Conservation (phyloP, 2,329 filamentous ascomycete species). For the Fusarium sp. region DNA sequence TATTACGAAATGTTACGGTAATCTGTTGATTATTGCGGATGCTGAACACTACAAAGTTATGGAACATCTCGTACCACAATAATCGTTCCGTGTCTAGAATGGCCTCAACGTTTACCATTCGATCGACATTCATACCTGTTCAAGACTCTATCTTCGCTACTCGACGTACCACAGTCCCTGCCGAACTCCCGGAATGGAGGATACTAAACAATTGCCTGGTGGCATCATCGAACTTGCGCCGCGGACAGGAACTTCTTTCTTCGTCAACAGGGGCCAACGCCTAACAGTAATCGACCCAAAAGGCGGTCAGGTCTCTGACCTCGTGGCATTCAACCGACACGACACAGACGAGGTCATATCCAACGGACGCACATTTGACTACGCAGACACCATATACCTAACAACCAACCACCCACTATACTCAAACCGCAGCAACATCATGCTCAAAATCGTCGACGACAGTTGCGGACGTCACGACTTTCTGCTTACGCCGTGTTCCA, state of each 20-base stretch:
- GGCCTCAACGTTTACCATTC: fast-evolving
- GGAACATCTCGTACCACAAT: not conserved
- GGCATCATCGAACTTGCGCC: not conserved
- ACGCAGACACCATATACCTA: not conserved
- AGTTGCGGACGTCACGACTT: not conserved
- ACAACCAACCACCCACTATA: not conserved
- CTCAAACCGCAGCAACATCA: not conserved
- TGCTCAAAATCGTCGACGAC: not conserved
- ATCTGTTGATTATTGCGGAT: fast-evolving
- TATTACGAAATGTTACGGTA: not conserved
- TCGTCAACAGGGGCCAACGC: not conserved
- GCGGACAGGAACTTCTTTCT: not conserved
- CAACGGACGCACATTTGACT: not conserved
- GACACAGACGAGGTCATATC: not conserved
- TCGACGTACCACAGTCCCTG: not conserved
- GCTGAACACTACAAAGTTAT: not conserved
- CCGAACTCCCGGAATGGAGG: not conserved
- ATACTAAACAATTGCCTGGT: not conserved
- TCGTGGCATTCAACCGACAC: not conserved
- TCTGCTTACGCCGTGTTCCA: not conserved
- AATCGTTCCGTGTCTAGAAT: not conserved
- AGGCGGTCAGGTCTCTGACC: not conserved
- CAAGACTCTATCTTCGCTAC: not conserved
- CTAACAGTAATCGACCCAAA: not conserved
- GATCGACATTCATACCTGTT: not conserved